These are phyloP conservation scores for Filobasidium wieringae DNA, from an alignment of 768 basidiomycete genomes.

Conservation along the genomic window DNA sequence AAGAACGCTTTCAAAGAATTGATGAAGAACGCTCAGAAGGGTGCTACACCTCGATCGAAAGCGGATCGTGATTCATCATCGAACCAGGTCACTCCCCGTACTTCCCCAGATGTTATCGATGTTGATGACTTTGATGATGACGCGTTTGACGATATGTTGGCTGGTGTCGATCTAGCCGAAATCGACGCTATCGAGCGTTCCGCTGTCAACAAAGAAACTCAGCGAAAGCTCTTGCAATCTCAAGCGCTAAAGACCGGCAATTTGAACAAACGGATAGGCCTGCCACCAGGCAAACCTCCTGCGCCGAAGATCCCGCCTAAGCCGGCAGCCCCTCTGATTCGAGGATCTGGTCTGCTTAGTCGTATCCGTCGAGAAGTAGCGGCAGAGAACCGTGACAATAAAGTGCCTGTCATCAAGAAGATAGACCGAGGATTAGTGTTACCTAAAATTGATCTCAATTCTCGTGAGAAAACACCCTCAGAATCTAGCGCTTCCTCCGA, in stretches of 20 bases:
- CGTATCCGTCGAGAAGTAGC: constrained; percentile 9
- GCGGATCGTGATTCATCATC: constrained; percentile 8
- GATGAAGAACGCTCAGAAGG: constrained; percentile 28
- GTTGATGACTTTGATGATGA: constrained; percentile 30
- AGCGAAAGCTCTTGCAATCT: constrained; percentile 3
- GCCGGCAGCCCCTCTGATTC: background rate
- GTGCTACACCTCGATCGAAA: constrained; percentile 28
- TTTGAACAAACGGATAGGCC: background rate
- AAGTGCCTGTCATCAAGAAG: background rate
- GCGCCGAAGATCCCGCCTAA: constrained; percentile 20
- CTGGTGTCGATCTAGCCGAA: constrained; percentile 16
- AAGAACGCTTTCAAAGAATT: constrained; percentile 34
- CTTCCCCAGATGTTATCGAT: constrained; percentile 14
- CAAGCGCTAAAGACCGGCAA: background rate
- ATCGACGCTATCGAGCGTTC: constrained; percentile 25
- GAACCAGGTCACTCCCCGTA: background rate
- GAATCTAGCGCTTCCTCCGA: constrained; percentile 4
- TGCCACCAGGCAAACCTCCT: background rate
- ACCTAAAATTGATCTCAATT: constrained; percentile 1
- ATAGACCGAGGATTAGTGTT: background rate
- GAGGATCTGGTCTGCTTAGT: constrained; percentile 3
- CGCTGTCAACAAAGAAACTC: constrained; percentile 10
- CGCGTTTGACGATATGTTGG: constrained; percentile 12
- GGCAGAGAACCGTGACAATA: constrained; percentile 2
- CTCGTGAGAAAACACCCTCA: background rate